These are phyloP conservation scores for Gardenia jasminoides DNA, from an alignment of 257 asterid genomes.

Conservation along the genomic window DNA sequence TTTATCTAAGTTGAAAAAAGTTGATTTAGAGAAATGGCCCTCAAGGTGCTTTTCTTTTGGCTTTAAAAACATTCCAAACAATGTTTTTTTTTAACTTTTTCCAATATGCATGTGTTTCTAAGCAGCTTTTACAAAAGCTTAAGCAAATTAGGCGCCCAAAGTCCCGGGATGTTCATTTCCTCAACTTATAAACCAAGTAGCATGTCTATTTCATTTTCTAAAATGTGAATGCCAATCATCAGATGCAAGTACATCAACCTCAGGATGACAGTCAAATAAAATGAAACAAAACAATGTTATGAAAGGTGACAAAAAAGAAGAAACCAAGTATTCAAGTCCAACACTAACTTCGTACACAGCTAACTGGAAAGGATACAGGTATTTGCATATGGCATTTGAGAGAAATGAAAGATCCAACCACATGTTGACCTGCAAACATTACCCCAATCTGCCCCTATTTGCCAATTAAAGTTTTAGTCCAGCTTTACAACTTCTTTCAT, in stretches of 20 bases:
- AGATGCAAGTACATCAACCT: not conserved
- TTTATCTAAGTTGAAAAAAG: no score
- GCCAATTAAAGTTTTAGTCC: not conserved
- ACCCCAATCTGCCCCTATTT: not conserved
- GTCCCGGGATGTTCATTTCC: not conserved
- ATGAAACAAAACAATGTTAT: not conserved
- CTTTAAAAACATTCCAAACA: not conserved
- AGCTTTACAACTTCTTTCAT: not conserved
- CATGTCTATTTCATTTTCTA: not conserved
- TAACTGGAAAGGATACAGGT: not conserved
- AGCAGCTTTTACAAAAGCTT: not conserved
- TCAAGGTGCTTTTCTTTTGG: no score
- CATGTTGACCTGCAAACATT: not conserved
- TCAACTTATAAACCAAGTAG: not conserved
- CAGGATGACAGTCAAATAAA: not conserved
- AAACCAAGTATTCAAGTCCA: not conserved
- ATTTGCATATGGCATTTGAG: not conserved
- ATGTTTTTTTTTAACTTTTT: not conserved
- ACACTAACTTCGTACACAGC: not conserved
- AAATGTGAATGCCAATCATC: not conserved
- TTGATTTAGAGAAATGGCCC: no score
- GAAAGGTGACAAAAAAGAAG: not conserved
- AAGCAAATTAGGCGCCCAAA: not conserved
- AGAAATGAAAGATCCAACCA: not conserved
- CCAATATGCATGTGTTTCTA: not conserved